These are phyloP conservation scores for Xylaria sp. DNA, from an alignment of 2,329 filamentous ascomycete species.

Conservation along the genomic window DNA sequence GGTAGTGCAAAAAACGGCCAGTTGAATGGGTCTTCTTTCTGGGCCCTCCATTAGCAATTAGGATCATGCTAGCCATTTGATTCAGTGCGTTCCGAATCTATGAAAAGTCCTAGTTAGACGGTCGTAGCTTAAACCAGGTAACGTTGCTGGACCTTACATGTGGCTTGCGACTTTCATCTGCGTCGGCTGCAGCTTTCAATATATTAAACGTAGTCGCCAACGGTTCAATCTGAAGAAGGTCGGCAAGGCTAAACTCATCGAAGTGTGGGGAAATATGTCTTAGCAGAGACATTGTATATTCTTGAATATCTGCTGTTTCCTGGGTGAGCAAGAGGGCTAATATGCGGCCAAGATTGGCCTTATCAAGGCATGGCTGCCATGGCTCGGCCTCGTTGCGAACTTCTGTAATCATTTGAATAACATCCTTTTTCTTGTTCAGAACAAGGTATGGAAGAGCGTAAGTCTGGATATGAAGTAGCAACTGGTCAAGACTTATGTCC, in stretches of 20 bases:
- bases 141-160: slow-evolving; percentile 61
- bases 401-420: slow-evolving; percentile 83
- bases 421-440: slow-evolving; percentile 77
- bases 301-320: slow-evolving; percentile 66
- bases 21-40: slow-evolving; percentile 68
- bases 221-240: slow-evolving; percentile 78
- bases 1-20: slow-evolving; percentile 79
- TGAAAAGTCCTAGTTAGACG: slow-evolving; percentile 43
- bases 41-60: slow-evolving; percentile 54
- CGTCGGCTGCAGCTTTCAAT: slow-evolving; percentile 80
- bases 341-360: slow-evolving; percentile 66
- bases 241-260: slow-evolving; percentile 70
- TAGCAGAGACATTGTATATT: slow-evolving; percentile 74
- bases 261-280: slow-evolving; percentile 77
- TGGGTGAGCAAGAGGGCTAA: slow-evolving; percentile 69
- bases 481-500: slow-evolving; percentile 76
- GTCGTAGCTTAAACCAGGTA: not conserved
- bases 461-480: slow-evolving; percentile 79
- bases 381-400: slow-evolving; percentile 76
- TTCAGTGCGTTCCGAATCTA: slow-evolving; percentile 61
- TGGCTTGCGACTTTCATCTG: slow-evolving; percentile 63
- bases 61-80: slow-evolving; percentile 57
- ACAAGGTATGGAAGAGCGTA: slow-evolving; percentile 90
- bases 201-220: slow-evolving; percentile 82
- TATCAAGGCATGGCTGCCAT: slow-evolving; percentile 65